Base-by-base conservation (phyloP, 805 yeast genomes). In the Geotrichum ghanense region DNA sequence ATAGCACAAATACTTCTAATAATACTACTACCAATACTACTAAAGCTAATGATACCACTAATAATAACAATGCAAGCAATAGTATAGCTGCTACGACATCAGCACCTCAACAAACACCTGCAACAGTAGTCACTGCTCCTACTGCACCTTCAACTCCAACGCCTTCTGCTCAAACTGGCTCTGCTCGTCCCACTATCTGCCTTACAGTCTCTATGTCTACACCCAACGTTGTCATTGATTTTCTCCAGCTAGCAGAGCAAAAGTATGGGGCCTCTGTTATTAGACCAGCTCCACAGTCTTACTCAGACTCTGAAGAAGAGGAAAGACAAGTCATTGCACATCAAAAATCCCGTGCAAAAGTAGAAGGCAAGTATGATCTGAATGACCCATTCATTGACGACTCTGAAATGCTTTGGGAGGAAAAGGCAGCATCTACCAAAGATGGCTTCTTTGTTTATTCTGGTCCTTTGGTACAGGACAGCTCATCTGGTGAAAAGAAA, bases 371-470 rank as follows among this genome's bases (percentile, higher is more conserved):
- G 59, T 92, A 92, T 64, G 98, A 92, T 61, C 71, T 77, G 43
- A 80, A 84, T 50, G 99, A 92, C 63, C 98, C 97, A 2, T 92
- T 92, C 58, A 92, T 92, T 49, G 99, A 92, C 66, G 98, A 92
- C 64, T 76, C 86, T 14, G 99, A 92, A 64, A 68, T 88, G 55
- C 75, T 78, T 48, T 83, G 92, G 83, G 98, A 92, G 64, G 96
- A 89, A 62, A 94, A 84, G 57, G 79, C 95, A 6, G 89, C 90
- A 2, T 79, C 90, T 1, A 88, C 96, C 0, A 83, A 83, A 53
- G 97, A 92, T 58, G 98, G 97, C 1, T 92, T 89, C 61, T 92
- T 90, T 55, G 96, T 92, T 0, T 92, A 80, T 63, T 85, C 88
- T 69, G 99, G 99, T 0, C 94, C 95, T 2, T 67, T 90, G 50